Conservation (phyloP, 2,329 filamentous ascomycete species). For the Beauveria brongniartii region DNA sequence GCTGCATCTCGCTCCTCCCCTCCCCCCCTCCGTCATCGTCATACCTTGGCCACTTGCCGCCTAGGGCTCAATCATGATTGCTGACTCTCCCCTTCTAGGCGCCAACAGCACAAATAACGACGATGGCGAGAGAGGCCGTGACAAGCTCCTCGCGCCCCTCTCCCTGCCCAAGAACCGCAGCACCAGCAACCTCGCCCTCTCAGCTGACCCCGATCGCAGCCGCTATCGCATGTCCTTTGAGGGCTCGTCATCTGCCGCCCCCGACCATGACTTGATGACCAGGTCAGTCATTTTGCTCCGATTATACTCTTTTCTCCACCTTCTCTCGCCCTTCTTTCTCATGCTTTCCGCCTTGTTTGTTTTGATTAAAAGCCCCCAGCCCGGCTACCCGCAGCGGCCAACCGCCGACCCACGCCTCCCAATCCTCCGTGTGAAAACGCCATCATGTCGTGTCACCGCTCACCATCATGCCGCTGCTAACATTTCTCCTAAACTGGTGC, state of each 20-base stretch:
- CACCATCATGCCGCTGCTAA: conserved; percentile 17
- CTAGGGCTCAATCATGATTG: conserved; percentile 14
- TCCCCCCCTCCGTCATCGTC: not conserved
- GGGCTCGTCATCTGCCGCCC: conserved; percentile 48
- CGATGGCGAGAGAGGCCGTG: conserved; percentile 33
- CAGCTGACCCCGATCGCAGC: conserved; percentile 46
- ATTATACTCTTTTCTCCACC: not conserved
- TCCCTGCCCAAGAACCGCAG: conserved; percentile 57
- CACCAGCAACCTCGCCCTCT: conserved; percentile 51
- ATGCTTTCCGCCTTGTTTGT: not conserved
- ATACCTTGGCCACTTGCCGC: not conserved
- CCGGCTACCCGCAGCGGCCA: not conserved
- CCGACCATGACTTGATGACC: conserved; percentile 62
- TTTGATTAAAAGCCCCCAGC: not conserved
- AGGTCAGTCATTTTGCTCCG: conserved; percentile 45
- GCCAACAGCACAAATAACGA: conserved; percentile 11
- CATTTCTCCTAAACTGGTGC: conserved; percentile 20
- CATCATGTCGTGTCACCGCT: conserved; percentile 4
- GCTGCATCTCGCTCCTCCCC: not conserved
- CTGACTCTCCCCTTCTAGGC: conserved; percentile 14
- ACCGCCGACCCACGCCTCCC: not conserved
- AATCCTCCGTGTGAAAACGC: not conserved
- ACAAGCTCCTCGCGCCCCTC: conserved; percentile 37
- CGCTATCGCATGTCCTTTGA: conserved; percentile 72
- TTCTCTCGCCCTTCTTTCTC: not conserved